Evolutionary conservation across 148 eudicot species (phyloP), one percentile per base, ranked within the genome.

Genomic region (Bassia scoparia): DNA sequence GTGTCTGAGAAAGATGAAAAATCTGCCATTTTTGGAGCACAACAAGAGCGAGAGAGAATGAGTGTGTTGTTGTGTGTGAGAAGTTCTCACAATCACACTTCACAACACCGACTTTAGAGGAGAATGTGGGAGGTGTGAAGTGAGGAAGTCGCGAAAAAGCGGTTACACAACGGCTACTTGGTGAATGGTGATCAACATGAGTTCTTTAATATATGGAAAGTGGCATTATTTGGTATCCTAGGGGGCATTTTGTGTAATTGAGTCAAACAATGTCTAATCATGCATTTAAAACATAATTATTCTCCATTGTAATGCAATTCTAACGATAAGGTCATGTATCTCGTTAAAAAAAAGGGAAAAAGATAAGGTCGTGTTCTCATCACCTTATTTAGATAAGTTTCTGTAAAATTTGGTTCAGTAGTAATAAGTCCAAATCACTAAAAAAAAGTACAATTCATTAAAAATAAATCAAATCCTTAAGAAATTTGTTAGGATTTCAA

Each of bases 1-100:
- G 89, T 83, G 38, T 90, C 91, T 23, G 93, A 84, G 37, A 82
- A 67, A 35, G 83, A 77, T 0, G 88, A 78, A 44, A 85, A 85
- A 74, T 83, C 87, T 20, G 83, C 95, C 98, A 89, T 90, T 69
- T 27, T 21, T 41, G 29, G 53, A 49, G 53, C 53, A 15, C 21
- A 49, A 15, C 4, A 46, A 12, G 2, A 12, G 17, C 13, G 46
- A 2, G 46, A 24, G 58, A 21, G 31, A 18, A 20, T 18, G 20
- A 34, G 21, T 41, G 0, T 5, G 46, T 41, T 11, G 12, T 8
- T 37, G 41, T 3, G 41, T 37, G 41, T 37, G 41, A 34, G 12
- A 26, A 23, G 63, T 54, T 55, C n/a, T n/a, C n/a, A n/a, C n/a
- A n/a, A n/a, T 31, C 5, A 15, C 12, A 3, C 17, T 49, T 15